These are phyloP conservation scores for Santalum album DNA, from an alignment of 164 flowering plant genomes.

Conservation along the genomic window DNA sequence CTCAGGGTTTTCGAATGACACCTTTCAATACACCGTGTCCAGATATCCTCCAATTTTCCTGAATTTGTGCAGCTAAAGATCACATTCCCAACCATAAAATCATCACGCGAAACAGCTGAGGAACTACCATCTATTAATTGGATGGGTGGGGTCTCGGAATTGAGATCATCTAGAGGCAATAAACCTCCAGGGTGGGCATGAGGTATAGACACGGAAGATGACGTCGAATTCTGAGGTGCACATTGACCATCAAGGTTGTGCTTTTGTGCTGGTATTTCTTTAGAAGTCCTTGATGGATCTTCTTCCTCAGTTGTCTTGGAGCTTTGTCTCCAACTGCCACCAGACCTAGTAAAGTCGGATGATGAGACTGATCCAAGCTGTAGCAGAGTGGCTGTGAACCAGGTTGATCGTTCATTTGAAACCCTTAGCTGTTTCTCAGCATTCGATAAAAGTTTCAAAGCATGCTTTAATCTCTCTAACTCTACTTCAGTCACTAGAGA, in stretches of 20 bases:
- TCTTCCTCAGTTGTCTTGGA: slow-evolving; percentile 52
- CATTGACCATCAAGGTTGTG: slow-evolving; percentile 28
- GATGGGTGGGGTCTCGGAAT: slow-evolving; percentile 21
- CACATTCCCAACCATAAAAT: slow-evolving; percentile 15
- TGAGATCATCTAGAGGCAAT: slow-evolving; percentile 6
- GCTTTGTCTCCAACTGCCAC: slow-evolving; percentile 68
- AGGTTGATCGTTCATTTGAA: slow-evolving; percentile 80
- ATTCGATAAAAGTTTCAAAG: slow-evolving; percentile 84
- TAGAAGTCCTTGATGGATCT: slow-evolving; percentile 45
- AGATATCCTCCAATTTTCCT: slow-evolving; percentile 45
- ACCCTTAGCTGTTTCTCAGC: slow-evolving; percentile 94
- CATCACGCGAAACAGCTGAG: slow-evolving; percentile 26
- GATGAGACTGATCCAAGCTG: slow-evolving; percentile 81
- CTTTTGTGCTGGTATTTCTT: slow-evolving; percentile 29
- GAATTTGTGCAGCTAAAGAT: slow-evolving; percentile 19
- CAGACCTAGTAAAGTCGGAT: slow-evolving; percentile 45
- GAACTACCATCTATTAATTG: slow-evolving; percentile 21
- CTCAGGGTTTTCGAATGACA: slow-evolving; percentile 89
- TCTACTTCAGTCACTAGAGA: slow-evolving; percentile 73
- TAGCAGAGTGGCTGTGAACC: slow-evolving; percentile 91
- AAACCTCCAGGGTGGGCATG: slow-evolving; percentile 21
- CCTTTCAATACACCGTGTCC: slow-evolving; percentile 67
- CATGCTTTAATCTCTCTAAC: slow-evolving; percentile 69
- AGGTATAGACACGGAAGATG: slow-evolving; percentile 29
- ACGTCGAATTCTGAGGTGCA: slow-evolving; percentile 27